A percentile compares a stretch with the other conserved stretches of the same genome.
Conservation (phyloP, 169 alveolate species). For the Cryptosporidium tyzzeri region DNA sequence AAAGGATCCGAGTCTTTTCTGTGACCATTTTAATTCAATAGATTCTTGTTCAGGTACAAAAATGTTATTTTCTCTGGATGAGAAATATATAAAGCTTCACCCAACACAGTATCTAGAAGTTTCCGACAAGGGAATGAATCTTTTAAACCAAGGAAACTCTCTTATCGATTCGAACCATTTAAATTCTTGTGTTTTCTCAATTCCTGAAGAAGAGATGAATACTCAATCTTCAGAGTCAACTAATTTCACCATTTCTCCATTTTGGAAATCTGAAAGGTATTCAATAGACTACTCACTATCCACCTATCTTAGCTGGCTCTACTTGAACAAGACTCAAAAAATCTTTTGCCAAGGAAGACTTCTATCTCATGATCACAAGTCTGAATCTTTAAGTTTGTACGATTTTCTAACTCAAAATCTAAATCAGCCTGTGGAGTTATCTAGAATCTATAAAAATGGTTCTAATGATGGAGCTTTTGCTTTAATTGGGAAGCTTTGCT, state of each 20-base stretch:
- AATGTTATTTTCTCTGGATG: conserved; percentile 9
- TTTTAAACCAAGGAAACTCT: conserved; percentile 7
- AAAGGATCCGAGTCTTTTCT: background rate
- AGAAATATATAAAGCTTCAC: conserved; percentile 18
- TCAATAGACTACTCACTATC: conserved; percentile 90
- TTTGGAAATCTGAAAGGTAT: conserved; percentile 86
- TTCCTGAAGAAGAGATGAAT: background rate
- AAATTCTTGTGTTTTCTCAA: background rate
- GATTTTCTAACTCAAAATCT: conserved; percentile 11
- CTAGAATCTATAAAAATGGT: conserved; percentile 24
- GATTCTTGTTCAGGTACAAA: conserved; percentile 37
- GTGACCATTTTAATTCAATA: conserved; percentile 20
- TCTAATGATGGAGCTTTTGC: conserved; percentile 65
- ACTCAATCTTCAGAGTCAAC: conserved; percentile 40
- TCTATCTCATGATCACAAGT: background rate
- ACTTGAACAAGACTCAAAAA: conserved; percentile 86
- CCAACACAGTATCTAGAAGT: conserved; percentile 35
- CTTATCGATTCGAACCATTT: background rate
- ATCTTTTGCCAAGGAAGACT: conserved; percentile 87
- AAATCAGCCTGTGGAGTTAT: conserved; percentile 1
- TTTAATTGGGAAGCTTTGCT: conserved; percentile 30
- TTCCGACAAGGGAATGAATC: conserved; percentile 34
- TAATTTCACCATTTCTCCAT: conserved; percentile 83
- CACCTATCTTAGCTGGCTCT: conserved; percentile 89
- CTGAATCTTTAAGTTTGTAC: conserved; percentile 26